Percentiles rank a stretch among this genome's conserved stretches.
phyloP scores from a whole-genome alignment of 306 rosid species.

The Pueraria montana region DNA sequence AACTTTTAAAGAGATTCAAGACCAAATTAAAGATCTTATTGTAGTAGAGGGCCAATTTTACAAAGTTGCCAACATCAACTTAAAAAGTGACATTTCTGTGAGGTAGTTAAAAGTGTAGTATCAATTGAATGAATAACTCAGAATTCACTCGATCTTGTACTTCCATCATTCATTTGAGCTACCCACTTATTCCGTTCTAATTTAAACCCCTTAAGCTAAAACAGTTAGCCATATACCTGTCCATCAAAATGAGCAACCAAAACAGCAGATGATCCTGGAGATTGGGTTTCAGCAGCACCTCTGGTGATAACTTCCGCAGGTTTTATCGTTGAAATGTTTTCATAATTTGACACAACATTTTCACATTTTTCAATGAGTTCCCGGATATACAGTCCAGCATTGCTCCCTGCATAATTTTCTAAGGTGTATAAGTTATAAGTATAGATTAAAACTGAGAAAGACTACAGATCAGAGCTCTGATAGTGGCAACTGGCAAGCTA shows the following conservation, averaged over 20 bases:
- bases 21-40: background rate
- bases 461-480: slow-evolving; percentile 23
- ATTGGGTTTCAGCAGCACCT: slow-evolving; percentile 63
- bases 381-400: slow-evolving; percentile 58
- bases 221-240: slow-evolving; percentile 59
- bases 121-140: slow-evolving; percentile 28
- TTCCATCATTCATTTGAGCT: slow-evolving; percentile 30
- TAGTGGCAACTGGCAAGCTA: slow-evolving; percentile 18
- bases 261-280: slow-evolving; percentile 68
- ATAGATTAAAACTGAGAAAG: slow-evolving; percentile 23
- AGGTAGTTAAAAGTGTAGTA: slow-evolving; percentile 8
- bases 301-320: slow-evolving; percentile 68
- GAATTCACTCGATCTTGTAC: slow-evolving; percentile 19
- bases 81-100: background rate
- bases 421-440: slow-evolving; percentile 1
- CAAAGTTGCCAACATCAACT: background rate
- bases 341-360: slow-evolving; percentile 55
- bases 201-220: background rate
- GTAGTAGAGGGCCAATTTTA: background rate
- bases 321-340: slow-evolving; percentile 49
- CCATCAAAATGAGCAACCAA: slow-evolving; percentile 81
- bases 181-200: background rate
- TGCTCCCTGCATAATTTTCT: slow-evolving; percentile 57
- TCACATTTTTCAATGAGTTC: slow-evolving; percentile 76
- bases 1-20: background rate